Evolutionary conservation across 495 filamentous ascomycete species (phyloP), one percentile per base, ranked within the genome.

Genomic region (Penicillium coprophilum): DNA sequence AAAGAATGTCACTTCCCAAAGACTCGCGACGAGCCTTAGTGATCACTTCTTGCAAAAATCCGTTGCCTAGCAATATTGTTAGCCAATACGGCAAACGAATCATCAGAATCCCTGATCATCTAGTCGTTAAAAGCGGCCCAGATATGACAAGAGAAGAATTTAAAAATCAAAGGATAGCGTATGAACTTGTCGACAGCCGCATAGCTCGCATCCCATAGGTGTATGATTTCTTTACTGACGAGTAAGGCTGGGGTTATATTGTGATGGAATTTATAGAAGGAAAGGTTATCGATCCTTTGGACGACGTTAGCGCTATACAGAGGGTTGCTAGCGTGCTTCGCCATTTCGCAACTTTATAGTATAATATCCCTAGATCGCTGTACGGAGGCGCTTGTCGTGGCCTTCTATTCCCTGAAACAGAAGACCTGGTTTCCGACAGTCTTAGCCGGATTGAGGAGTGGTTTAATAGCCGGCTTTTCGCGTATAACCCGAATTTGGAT

Each of bases 191-290:
- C 38, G 66, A 74, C 38, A 50, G 17, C 21, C 45, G 39, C 21
- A 67, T 69, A 41, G 56, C 68, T 58, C 63, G 67, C 58, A 61
- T 71, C 41, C 71, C 71, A 56, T 48, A 53, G 20, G 65, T 70
- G 6, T 65, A 68, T 60, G 56, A 54, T 39, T 71, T 64, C 49
- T 72, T 71, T 58, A 45, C 21, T 20, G 53, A 64, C 40, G 54
- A 58, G 15, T 13, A 36, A 11, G 62, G 57, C 5, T 45, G 45
- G 34, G 71, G 69, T 0, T 73, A 71, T 62, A 62, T 73, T 20
- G 57, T 73, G 28, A 71, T 73, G 69, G 69, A 71, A 34, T 71
- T 65, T 53, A 64, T 73, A 20, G 23, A 66, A 24, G 65, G 69
- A n/a, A 60, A 58, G 57, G 46, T 64, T 9, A 40, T 68, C 12